phyloP scores from a whole-genome alignment of 345 rosid genomes.

The Brassica cretica region DNA sequence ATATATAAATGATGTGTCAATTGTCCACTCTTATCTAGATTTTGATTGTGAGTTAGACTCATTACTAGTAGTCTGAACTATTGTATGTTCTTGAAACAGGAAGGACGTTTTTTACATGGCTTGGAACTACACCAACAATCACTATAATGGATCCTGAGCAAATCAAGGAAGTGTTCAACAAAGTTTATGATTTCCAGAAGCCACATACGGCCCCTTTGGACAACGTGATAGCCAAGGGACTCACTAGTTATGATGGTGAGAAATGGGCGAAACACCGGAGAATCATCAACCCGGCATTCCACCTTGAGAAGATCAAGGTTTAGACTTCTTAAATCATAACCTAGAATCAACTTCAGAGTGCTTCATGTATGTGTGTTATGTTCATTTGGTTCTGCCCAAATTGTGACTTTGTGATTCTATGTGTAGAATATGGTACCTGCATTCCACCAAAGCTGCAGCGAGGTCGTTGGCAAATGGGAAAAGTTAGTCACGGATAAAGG shows the following conservation, averaged over 20 bases:
- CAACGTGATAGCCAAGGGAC: neutral
- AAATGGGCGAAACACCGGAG: neutral
- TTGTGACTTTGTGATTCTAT: neutral
- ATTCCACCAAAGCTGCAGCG: neutral
- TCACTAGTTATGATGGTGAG: neutral
- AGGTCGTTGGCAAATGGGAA: neutral
- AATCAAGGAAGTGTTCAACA: neutral
- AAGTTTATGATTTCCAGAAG: neutral
- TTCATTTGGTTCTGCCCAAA: neutral
- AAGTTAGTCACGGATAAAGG: neutral
- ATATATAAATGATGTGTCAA: no score
- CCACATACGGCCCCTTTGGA: neutral
- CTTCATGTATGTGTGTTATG: neutral
- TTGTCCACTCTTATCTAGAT: no score
- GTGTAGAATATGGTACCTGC: neutral
- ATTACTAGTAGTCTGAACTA: neutral
- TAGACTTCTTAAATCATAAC: neutral
- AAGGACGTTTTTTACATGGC: neutral
- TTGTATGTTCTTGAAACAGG: neutral
- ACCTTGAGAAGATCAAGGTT: slow-evolving; percentile 1
- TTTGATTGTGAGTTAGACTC: neutral
- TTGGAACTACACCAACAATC: neutral
- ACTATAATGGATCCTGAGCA: neutral
- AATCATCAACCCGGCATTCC: neutral
- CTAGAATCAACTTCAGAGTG: neutral